Evolutionary conservation across 2,329 filamentous ascomycete genomes (phyloP).

Genomic region (Talaromyces piceae): DNA sequence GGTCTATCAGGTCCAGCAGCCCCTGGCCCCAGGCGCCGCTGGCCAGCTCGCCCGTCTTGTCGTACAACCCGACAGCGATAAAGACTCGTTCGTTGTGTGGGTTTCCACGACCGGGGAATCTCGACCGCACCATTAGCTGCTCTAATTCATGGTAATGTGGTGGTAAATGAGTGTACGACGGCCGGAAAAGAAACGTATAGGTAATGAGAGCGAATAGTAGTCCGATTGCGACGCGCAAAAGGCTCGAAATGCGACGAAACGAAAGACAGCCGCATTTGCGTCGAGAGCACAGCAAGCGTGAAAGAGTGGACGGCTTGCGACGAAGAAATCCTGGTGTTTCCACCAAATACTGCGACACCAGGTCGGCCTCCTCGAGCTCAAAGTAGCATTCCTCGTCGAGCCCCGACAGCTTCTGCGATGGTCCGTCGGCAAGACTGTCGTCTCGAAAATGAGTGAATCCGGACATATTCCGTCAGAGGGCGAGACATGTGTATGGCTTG

Average conservation of each 20-base stretch:
- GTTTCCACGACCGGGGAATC: slow-evolving; percentile 41
- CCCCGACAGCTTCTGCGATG: neutral
- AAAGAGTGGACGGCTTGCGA: neutral
- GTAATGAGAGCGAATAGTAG: slow-evolving; percentile 26
- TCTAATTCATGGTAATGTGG: slow-evolving; percentile 42
- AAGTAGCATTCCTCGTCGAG: neutral
- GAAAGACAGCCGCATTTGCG: neutral
- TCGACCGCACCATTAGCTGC: slow-evolving; percentile 22
- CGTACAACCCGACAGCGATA: slow-evolving; percentile 64
- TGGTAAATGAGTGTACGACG: slow-evolving; percentile 50
- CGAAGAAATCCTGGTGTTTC: neutral
- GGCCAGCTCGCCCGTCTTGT: slow-evolving; percentile 53
- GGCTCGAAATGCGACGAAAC: neutral
- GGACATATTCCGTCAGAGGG: neutral
- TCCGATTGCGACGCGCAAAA: neutral
- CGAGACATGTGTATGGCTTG: neutral
- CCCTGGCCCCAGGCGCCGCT: slow-evolving; percentile 57
- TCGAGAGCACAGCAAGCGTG: neutral
- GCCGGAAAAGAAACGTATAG: slow-evolving; percentile 43
- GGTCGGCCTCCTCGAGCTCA: neutral
- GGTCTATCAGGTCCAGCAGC: slow-evolving; percentile 54
- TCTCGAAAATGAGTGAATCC: neutral
- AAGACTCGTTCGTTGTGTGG: slow-evolving; percentile 59
- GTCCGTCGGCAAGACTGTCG: neutral
- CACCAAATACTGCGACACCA: neutral